Evolutionary conservation across 441 rosid genomes (phyloP), one percentile per base, ranked within the genome.

Genomic region (Syzygium malaccense): DNA sequence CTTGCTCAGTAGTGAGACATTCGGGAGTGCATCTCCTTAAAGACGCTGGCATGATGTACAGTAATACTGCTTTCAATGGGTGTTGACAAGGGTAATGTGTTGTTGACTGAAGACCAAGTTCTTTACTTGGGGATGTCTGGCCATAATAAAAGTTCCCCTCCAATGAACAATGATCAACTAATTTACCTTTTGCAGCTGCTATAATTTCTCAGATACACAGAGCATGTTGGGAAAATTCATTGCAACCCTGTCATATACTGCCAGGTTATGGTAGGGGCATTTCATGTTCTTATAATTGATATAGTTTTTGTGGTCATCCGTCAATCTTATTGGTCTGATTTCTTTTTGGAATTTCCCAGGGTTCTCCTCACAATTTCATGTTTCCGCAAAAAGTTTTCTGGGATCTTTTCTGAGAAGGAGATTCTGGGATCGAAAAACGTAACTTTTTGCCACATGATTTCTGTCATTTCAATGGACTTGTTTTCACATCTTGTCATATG

Each of bases 371-470:
- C 95, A 54, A 91, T 94, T 90, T 91, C 94, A 78, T 94, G 98
- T 93, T 95, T 98, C 91, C 93, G 89, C 88, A 93, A 92, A 92
- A 95, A 94, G 90, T 95, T 97, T 89, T 91, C 92, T 58, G 95
- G 94, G 83, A 87, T 93, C 51, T 91, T 95, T 87, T 90, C 94
- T 23, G 95, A 93, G 88, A 93, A 94, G 91, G 96, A 95, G 91
- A 94, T 92, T 83, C 88, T 94, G 91, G 98, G 96, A 90, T 93
- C 97, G 33, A 91, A 91, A 89, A 94, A 94, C 93, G 99, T 98
- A 94, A 94, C 86, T 89, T 87, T 51, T 91, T 89, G 85, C 62
- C 87, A 89, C 71, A 79, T 6, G 4, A 62, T 85, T 88, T 33
- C 28, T 79, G 53, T 55, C 53, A 25, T 57, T 28, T 32, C 14